A percentile compares a stretch with the other conserved stretches of the same genome.
phyloP scores from a whole-genome alignment of 192 early-diverging fungal species.

The Backusella australiensis region DNA sequence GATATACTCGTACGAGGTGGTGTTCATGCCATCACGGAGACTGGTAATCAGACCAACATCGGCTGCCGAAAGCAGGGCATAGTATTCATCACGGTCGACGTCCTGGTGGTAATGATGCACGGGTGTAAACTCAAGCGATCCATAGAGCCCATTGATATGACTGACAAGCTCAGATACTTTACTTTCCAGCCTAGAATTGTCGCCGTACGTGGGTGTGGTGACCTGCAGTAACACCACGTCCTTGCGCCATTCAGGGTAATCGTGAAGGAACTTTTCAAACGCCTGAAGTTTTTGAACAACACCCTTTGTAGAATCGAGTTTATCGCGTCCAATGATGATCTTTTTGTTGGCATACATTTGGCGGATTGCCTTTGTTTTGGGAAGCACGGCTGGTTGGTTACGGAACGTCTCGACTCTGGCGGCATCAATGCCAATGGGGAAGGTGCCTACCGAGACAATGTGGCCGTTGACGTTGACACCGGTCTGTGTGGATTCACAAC shows the following conservation, averaged over 20 bases:
- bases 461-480: constrained; percentile 86
- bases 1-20: constrained; percentile 90
- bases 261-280: constrained; percentile 87
- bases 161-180: constrained; percentile 89
- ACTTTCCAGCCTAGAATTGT: constrained; percentile 69
- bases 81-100: constrained; percentile 96
- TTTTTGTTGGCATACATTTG: constrained; percentile 88
- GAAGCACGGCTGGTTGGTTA: constrained; percentile 61
- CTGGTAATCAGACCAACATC: constrained; percentile 92
- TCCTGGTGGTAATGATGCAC: constrained; percentile 92
- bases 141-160: constrained; percentile 91
- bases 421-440: constrained; percentile 97
- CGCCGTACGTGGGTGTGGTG: constrained; percentile 78
- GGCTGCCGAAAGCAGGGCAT: constrained; percentile 90
- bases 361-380: constrained; percentile 79
- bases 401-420: constrained; percentile 64
- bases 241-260: constrained; percentile 91
- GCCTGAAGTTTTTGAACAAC: constrained; percentile 94
- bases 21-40: constrained; percentile 99
- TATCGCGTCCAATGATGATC: constrained; percentile 96
- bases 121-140: constrained; percentile 93
- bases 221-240: constrained; percentile 95
- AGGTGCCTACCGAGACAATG: constrained; percentile 82
- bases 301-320: constrained; percentile 91
- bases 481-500: constrained; percentile 88